These are phyloP conservation scores for Phytopythium delawarense DNA, from an alignment of 352 stramenopile species.

Conservation along the genomic window DNA sequence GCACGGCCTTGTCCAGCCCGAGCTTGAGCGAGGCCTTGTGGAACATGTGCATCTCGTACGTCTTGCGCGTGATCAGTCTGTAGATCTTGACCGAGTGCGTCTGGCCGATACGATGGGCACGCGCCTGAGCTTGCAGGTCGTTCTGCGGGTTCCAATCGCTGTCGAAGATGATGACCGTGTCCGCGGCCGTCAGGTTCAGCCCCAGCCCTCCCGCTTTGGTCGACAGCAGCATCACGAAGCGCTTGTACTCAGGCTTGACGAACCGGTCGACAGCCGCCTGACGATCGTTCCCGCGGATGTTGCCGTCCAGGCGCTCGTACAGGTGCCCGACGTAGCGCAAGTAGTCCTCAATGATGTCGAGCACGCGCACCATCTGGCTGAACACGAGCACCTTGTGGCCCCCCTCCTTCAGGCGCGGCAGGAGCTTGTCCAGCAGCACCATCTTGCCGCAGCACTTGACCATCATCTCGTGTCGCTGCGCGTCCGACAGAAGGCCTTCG, in stretches of 20 bases:
- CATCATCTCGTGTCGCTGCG: conserved; percentile 89
- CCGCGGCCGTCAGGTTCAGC: conserved; percentile 90
- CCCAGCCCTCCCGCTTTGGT: conserved; percentile 96
- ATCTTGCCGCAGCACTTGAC: conserved; percentile 99
- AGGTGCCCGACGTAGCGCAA: conserved; percentile 89
- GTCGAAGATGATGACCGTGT: conserved; percentile 98
- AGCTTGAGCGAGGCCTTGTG: conserved; percentile 91
- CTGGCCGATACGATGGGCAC: conserved; percentile 90
- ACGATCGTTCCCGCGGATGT: conserved; percentile 91
- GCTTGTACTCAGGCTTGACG: conserved; percentile 88
- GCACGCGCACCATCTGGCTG: conserved; percentile 98
- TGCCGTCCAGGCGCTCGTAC: conserved; percentile 97
- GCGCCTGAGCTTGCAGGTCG: conserved; percentile 93
- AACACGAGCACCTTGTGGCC: conserved; percentile 99
- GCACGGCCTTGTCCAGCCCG: conserved; percentile 90
- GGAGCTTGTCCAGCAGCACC: conserved; percentile 98
- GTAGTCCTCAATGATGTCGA: conserved; percentile 99
- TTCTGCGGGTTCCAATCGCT: conserved; percentile 98
- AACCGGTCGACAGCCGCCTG: conserved; percentile 86
- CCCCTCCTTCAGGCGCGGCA: conserved; percentile 95
- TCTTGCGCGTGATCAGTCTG: conserved; percentile 86
- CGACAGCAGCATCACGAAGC: conserved; percentile 98
- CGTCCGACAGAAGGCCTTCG: conserved; percentile 70
- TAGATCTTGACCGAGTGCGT: conserved; percentile 90
- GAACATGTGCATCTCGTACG: conserved; percentile 96